Conservation (phyloP, 441 rosid genomes). For the Gossypium lobatum region DNA sequence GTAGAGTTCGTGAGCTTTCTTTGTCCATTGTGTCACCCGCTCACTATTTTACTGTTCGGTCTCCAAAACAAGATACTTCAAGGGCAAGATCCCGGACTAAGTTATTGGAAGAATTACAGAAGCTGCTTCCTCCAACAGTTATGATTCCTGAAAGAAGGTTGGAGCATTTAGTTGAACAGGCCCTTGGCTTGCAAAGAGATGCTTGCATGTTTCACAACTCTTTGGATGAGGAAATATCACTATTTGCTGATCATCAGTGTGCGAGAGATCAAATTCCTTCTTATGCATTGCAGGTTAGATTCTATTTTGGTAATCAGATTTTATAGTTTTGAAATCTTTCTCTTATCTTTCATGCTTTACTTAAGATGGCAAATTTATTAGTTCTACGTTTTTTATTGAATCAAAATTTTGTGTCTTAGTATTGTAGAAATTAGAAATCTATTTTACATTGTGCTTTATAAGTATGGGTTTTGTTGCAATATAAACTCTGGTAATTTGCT, state of each 20-base stretch:
- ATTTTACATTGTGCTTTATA: not conserved
- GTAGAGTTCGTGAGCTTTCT: slow-evolving; percentile 41
- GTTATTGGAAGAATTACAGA: slow-evolving; percentile 49
- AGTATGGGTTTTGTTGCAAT: not conserved
- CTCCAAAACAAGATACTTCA: slow-evolving; percentile 21
- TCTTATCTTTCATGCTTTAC: slow-evolving; percentile 5
- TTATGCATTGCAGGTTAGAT: slow-evolving; percentile 49
- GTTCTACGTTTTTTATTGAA: not conserved
- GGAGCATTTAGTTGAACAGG: slow-evolving; percentile 66
- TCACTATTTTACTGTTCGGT: slow-evolving; percentile 17
- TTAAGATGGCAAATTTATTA: not conserved
- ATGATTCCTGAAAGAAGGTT: slow-evolving; percentile 56
- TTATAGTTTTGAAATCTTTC: not conserved
- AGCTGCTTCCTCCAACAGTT: slow-evolving; percentile 49
- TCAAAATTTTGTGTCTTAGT: not conserved
- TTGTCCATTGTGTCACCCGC: slow-evolving; percentile 33
- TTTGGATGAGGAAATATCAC: slow-evolving; percentile 44
- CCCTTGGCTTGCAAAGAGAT: slow-evolving; percentile 40
- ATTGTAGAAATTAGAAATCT: not conserved
- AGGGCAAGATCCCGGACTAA: slow-evolving; percentile 37
- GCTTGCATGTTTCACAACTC: slow-evolving; percentile 58
- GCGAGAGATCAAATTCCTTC: slow-evolving; percentile 57
- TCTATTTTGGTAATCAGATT: not conserved
- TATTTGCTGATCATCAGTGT: slow-evolving; percentile 61
- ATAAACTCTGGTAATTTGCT: not conserved